phyloP scores from a whole-genome alignment of 2,329 filamentous ascomycete genomes.

The Xylaria sp. region DNA sequence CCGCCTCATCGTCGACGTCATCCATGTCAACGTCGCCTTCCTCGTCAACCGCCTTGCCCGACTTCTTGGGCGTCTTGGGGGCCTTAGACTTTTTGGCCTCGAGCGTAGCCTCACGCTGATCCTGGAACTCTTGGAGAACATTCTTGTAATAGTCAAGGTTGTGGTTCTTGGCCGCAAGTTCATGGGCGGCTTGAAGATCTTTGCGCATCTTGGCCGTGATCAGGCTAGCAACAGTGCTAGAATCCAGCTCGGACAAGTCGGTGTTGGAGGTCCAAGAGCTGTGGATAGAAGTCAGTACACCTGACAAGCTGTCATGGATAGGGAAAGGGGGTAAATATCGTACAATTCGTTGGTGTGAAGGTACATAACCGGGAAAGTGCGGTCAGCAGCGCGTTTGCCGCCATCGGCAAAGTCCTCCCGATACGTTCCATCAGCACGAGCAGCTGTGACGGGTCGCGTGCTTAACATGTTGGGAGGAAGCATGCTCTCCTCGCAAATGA shows the following conservation, averaged over 20 bases:
- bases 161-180: conserved; percentile 72
- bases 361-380: conserved; percentile 94
- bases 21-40: conserved; percentile 58
- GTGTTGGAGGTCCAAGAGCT: conserved; percentile 92
- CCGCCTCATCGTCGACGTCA: conserved; percentile 51
- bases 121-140: conserved; percentile 64
- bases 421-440: conserved; percentile 76
- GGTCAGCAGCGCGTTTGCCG: conserved; percentile 77
- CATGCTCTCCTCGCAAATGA: conserved; percentile 93
- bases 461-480: conserved; percentile 72
- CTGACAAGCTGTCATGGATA: not conserved
- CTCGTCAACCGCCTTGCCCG: conserved; percentile 45
- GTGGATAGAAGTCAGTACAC: conserved; percentile 16
- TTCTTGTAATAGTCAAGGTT: conserved; percentile 78
- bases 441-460: conserved; percentile 77
- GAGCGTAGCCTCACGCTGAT: conserved; percentile 57
- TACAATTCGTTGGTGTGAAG: conserved; percentile 95
- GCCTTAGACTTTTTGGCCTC: conserved; percentile 33
- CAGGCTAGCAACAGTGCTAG: conserved; percentile 62
- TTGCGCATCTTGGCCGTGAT: conserved; percentile 76
- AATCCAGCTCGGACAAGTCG: conserved; percentile 70
- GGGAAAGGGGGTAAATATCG: conserved; percentile 38
- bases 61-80: conserved; percentile 36
- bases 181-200: conserved; percentile 70
- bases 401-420: conserved; percentile 82